Evolutionary conservation across 2,329 filamentous ascomycete genomes (phyloP).

Genomic region (Epichloe uncinata): DNA sequence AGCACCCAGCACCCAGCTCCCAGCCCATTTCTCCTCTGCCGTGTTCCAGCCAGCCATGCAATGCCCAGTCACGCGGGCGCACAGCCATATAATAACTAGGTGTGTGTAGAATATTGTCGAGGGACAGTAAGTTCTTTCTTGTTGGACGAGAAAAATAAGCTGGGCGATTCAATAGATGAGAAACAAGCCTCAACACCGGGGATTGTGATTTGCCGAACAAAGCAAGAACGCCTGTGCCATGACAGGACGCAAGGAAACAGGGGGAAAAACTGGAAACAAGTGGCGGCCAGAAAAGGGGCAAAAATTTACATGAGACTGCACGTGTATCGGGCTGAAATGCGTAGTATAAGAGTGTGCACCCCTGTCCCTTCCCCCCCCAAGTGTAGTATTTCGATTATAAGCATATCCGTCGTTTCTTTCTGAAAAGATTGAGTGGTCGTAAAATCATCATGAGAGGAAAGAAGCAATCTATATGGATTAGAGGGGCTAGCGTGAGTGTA

Average conservation of each 20-base stretch:
- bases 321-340: background rate
- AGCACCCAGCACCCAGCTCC: too few species aligned
- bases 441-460: background rate
- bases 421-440: background rate
- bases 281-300: background rate
- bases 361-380: too few species aligned
- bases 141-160: background rate
- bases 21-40: too few species aligned
- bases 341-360: background rate
- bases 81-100: too few species aligned
- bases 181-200: background rate
- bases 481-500: background rate
- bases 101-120: background rate
- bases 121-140: background rate
- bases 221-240: constrained; percentile 1
- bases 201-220: background rate
- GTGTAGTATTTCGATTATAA: background rate
- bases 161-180: background rate
- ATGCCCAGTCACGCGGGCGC: too few species aligned
- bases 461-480: background rate
- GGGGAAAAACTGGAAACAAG: background rate
- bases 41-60: too few species aligned
- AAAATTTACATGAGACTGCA: background rate
- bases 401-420: background rate
- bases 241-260: background rate